Percentiles rank a stretch among this genome's conserved stretches.
phyloP scores from a whole-genome alignment of 352 stramenopile species.

The Globisporangium nodosum region DNA sequence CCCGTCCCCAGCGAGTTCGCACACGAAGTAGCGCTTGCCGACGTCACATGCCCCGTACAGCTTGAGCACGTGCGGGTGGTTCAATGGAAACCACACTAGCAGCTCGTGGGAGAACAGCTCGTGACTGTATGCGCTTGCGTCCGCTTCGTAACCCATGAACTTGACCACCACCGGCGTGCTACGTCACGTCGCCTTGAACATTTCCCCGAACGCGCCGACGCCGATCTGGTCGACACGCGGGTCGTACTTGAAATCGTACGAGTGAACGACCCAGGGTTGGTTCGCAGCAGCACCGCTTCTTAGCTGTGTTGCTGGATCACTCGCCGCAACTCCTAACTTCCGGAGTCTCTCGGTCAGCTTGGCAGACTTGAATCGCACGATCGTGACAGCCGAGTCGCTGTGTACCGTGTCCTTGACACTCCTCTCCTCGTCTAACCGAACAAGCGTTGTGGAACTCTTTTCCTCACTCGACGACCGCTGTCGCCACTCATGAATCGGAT shows the following conservation, averaged over 20 bases:
- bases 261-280: slow-evolving; percentile 7
- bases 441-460: not conserved
- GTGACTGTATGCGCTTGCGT: not conserved
- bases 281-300: not conserved
- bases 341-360: not conserved
- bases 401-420: too few relatives aligned
- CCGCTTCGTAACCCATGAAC: slow-evolving; percentile 2
- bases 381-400: not conserved
- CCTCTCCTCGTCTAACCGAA: too few relatives aligned
- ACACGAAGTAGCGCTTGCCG: slow-evolving; percentile 13
- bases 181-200: slow-evolving; percentile 5
- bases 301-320: not conserved
- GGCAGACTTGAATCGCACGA: slow-evolving; percentile 2
- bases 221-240: not conserved
- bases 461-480: not conserved
- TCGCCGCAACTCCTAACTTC: not conserved
- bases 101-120: slow-evolving; percentile 13
- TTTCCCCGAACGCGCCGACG: slow-evolving; percentile 1
- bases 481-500: not conserved
- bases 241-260: slow-evolving; percentile 5
- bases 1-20: slow-evolving; percentile 6
- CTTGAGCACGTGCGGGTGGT: slow-evolving; percentile 14
- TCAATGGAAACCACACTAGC: slow-evolving; percentile 14
- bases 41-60: slow-evolving; percentile 22
- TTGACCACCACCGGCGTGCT: slow-evolving; percentile 13